phyloP scores from a whole-genome alignment of 352 stramenopile genomes.

The Phytophthora melonis region DNA sequence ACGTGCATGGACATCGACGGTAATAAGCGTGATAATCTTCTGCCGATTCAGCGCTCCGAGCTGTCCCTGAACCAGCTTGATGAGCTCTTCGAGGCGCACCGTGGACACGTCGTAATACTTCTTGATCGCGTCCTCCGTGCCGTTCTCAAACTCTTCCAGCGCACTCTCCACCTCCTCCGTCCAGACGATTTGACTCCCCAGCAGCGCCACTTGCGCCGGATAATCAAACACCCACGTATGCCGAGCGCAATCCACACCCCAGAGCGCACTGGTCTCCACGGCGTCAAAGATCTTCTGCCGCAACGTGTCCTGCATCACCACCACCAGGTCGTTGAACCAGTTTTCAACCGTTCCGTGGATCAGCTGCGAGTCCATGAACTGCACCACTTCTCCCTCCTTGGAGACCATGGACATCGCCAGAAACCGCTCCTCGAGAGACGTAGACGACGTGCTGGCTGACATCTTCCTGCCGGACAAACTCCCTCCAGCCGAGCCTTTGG shows the following conservation, averaged over 20 bases:
- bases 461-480: constrained; percentile 26
- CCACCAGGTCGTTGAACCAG: constrained; percentile 96
- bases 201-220: constrained; percentile 77
- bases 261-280: constrained; percentile 94
- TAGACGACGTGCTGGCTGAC: constrained; percentile 23
- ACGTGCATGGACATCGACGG: constrained; percentile 96
- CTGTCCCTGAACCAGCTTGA: constrained; percentile 93
- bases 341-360: constrained; percentile 91
- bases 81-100: constrained; percentile 91
- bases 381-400: constrained; percentile 95
- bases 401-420: constrained; percentile 93
- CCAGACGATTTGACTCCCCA: constrained; percentile 95
- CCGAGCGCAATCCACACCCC: constrained; percentile 85
- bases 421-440: constrained; percentile 54
- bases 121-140: constrained; percentile 96
- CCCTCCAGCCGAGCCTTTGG: constrained; percentile 9
- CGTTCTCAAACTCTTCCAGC: constrained; percentile 95
- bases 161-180: constrained; percentile 92
- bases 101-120: constrained; percentile 95
- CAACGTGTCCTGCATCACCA: constrained; percentile 94
- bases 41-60: constrained; percentile 73
- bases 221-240: constrained; percentile 94
- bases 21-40: constrained; percentile 98
- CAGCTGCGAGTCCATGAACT: constrained; percentile 78
- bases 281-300: constrained; percentile 88